A percentile compares a stretch with the other conserved stretches of the same genome.
Conservation (phyloP, 2,329 filamentous ascomycete genomes). For the Lecanicillium sp. region DNA sequence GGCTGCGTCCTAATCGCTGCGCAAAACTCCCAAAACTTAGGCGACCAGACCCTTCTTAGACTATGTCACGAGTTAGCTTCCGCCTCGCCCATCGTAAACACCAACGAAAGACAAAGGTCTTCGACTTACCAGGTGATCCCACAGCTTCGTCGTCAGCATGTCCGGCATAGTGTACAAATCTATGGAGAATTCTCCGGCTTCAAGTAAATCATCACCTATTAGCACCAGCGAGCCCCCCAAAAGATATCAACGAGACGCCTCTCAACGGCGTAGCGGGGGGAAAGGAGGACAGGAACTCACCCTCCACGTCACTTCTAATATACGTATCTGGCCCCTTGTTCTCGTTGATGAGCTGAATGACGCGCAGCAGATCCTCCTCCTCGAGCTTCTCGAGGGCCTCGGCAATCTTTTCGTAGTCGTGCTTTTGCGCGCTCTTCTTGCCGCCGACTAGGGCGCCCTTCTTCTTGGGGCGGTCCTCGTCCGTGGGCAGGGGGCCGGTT, state of each 20-base stretch:
- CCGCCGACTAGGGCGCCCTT: conserved; percentile 44
- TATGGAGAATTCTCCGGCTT: conserved; percentile 93
- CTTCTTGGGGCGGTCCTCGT: conserved; percentile 56
- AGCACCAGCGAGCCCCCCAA: conserved; percentile 15
- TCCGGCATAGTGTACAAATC: conserved; percentile 97
- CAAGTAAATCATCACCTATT: conserved; percentile 27
- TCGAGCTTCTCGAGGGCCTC: conserved; percentile 81
- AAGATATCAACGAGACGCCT: conserved; percentile 12
- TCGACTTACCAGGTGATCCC: conserved; percentile 71
- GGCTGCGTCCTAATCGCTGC: too few species aligned
- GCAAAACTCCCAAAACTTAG: conserved; percentile 1
- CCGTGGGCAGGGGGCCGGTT: conserved; percentile 76
- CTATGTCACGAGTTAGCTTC: conserved; percentile 14
- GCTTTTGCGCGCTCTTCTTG: conserved; percentile 70
- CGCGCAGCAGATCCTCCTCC: conserved; percentile 88
- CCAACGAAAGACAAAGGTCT: too few species aligned
- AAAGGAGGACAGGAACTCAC: conserved; percentile 44
- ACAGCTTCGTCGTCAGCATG: conserved; percentile 80
- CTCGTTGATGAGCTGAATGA: conserved; percentile 97
- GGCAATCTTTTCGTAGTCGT: conserved; percentile 93
- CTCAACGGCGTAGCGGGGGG: conserved; percentile 3
- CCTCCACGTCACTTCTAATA: conserved; percentile 93
- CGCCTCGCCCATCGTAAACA: too few species aligned
- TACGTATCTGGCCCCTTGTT: conserved; percentile 92
- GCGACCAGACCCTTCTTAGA: conserved; percentile 34